Base-by-base conservation (phyloP, 2,329 filamentous ascomycete species). In the Xylaria sp. region DNA sequence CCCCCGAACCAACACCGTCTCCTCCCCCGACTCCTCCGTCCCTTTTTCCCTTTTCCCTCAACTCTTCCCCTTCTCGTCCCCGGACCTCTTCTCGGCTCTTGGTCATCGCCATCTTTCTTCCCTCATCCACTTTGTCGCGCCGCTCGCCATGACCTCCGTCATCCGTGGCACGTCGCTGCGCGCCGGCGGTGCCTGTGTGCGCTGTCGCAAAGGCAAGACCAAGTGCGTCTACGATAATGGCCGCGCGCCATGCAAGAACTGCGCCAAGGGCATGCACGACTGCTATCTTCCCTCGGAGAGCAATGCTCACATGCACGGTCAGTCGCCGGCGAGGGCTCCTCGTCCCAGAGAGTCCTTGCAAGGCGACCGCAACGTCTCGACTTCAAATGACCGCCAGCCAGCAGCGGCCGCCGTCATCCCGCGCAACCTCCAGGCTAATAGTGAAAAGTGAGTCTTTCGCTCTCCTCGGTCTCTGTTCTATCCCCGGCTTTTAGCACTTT, bases 201-300 rank as follows among this genome's bases (percentile, higher is more conserved):
- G 85, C 75, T 87, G 85, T 75, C 84, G 85, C 74, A 87, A 87
- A 73, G 85, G 85, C 77, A 87, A 87, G 76, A 87, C 85, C 55
- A 87, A 87, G 71, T 87, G 85, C 66, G 84, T 87, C 70, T 87
- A 87, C 77, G 85, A 87, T 66, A 87, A 85, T 69, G 84, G 84
- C 54, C 80, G 84, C 72, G 83, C 84, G n/a, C 85, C 85, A 12
- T 87, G 85, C 78, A 85, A 85, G 73, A 87, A 87, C 76, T 87
- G 85, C 76, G 83, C 84, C 50, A 87, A 87, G 75, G 85, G 85
- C 63, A 83, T 87, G 83, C 85, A 87, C 74, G 84, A 87, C 60
- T 87, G 85, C 77, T 87, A 87, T 73, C 77, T 87, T 19, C 85
- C 85, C 40, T 87, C 84, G 31, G 85, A 87, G 76, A 84, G 81